These are phyloP conservation scores for Echites panduratus DNA, from an alignment of 257 asterid species.

Conservation along the genomic window DNA sequence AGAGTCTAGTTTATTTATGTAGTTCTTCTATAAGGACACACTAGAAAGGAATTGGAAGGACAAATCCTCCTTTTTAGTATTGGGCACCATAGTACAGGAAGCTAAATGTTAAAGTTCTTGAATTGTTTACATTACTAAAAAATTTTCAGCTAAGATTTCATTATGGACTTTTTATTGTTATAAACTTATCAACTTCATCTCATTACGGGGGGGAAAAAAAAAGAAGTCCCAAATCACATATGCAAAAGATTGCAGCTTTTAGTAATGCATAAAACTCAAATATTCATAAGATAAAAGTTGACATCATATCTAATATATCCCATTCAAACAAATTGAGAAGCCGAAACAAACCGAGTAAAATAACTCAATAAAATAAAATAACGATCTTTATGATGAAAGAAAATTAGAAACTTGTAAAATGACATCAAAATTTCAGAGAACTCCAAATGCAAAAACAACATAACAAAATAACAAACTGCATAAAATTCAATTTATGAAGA, in stretches of 20 bases:
- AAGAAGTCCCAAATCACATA: background rate
- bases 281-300: background rate
- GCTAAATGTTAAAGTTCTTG: background rate
- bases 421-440: background rate
- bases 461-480: background rate
- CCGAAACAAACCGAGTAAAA: background rate
- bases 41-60: background rate
- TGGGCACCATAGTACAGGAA: background rate
- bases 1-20: background rate
- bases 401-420: background rate
- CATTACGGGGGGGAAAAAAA: too few species aligned
- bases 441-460: background rate
- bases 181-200: background rate
- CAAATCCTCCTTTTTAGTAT: background rate
- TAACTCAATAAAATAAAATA: background rate
- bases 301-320: background rate
- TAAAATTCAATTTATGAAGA: background rate
- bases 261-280: background rate
- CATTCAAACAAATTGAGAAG: background rate
- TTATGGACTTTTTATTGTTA: background rate
- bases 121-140: background rate
- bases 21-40: background rate
- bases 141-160: background rate
- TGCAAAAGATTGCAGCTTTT: too few species aligned
- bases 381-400: background rate